These are phyloP conservation scores for Pseudopyrenochaeta lycopersici DNA, from an alignment of 2,329 filamentous ascomycete species.

Conservation along the genomic window DNA sequence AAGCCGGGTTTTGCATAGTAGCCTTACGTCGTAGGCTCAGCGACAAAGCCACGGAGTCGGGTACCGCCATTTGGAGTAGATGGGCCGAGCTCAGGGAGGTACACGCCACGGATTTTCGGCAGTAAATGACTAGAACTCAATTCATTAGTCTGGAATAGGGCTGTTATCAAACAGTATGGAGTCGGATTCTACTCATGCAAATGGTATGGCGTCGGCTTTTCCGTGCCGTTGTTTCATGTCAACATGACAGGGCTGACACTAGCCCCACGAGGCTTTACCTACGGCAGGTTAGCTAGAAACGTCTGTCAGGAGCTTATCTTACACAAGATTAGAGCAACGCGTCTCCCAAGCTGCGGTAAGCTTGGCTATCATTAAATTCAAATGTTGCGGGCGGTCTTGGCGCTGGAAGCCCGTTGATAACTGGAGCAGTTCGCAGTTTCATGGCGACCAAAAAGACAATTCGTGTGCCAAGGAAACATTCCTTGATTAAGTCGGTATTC, in stretches of 20 bases:
- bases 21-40: background rate
- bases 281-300: slow-evolving; percentile 1
- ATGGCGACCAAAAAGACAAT: background rate
- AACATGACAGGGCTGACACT: slow-evolving; percentile 6
- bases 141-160: background rate
- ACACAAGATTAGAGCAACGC: slow-evolving; percentile 9
- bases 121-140: background rate
- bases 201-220: background rate
- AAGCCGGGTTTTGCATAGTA: background rate
- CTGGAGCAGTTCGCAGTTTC: background rate
- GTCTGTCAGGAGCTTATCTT: slow-evolving; percentile 6
- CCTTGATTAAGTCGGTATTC: too few relatives aligned
- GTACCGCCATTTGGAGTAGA: background rate
- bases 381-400: background rate
- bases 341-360: background rate
- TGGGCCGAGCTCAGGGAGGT: background rate
- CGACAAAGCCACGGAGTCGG: background rate
- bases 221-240: slow-evolving; percentile 5
- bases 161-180: background rate
- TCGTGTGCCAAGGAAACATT: too few relatives aligned
- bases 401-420: background rate
- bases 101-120: background rate
- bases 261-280: slow-evolving; percentile 5
- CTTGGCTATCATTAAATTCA: background rate
- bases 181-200: slow-evolving; percentile 1